These are phyloP conservation scores for Exophiala dermatitidis DNA, from an alignment of 2,329 filamentous ascomycete species.

Conservation along the genomic window DNA sequence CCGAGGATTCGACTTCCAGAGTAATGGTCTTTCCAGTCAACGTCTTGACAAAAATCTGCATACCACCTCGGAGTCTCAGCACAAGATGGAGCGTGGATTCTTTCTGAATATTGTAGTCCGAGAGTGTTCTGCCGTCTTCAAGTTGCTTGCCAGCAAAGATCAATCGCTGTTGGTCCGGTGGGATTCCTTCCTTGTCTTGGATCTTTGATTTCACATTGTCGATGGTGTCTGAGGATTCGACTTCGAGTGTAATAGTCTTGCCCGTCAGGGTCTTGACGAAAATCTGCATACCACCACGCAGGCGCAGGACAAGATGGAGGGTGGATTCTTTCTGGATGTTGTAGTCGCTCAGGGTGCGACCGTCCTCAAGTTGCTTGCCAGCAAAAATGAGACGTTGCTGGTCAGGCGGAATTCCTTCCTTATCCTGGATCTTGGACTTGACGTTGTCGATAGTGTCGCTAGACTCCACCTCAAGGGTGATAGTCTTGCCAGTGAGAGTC, in stretches of 20 bases:
- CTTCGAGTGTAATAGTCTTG: constrained; percentile 90
- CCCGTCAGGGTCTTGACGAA: constrained; percentile 58
- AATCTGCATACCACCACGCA: constrained; percentile 68
- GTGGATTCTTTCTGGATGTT: constrained; percentile 94
- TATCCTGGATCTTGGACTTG: constrained; percentile 95
- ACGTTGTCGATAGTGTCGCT: constrained; percentile 93
- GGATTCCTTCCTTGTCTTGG: constrained; percentile 72
- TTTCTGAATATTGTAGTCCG: constrained; percentile 96
- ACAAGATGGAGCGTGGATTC: constrained; percentile 76
- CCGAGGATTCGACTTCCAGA: constrained; percentile 59
- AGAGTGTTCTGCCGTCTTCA: constrained; percentile 82
- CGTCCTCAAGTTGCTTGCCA: constrained; percentile 93
- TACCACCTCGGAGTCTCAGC: constrained; percentile 72
- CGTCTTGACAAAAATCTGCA: constrained; percentile 81
- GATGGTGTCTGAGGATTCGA: constrained; percentile 83
- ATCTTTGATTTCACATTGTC: constrained; percentile 95
- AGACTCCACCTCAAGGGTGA: constrained; percentile 59
- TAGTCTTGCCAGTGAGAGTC: constrained; percentile 57
- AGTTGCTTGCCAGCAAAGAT: constrained; percentile 93
- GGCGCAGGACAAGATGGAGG: constrained; percentile 76
- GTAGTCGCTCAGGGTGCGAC: constrained; percentile 83
- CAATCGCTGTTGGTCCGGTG: constrained; percentile 86
- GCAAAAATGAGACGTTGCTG: constrained; percentile 96
- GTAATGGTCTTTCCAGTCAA: constrained; percentile 68
- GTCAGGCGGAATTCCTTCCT: constrained; percentile 93